A percentile compares a stretch with the other conserved stretches of the same genome.
Evolutionary conservation across 1,284 basidiomycete genomes (phyloP).

Genomic region (Afroboletus lepidellus): DNA sequence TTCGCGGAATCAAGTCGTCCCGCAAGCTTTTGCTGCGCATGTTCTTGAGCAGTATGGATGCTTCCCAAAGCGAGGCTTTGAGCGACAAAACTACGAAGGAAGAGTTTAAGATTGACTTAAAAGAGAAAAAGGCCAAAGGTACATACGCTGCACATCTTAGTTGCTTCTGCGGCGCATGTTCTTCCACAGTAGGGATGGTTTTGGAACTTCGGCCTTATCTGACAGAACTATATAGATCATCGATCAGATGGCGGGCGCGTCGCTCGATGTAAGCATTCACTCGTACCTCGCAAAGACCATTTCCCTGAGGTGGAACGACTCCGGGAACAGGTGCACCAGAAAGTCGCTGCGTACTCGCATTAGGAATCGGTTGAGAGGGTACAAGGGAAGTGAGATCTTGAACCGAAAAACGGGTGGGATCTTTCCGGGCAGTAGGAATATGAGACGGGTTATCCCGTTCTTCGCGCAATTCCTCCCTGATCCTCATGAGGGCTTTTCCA

Average conservation of each 20-base stretch:
- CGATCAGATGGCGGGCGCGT: conserved; percentile 2
- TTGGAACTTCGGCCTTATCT: conserved; percentile 52
- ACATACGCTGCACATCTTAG: conserved; percentile 32
- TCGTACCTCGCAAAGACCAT: conserved; percentile 35
- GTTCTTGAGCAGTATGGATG: conserved; percentile 36
- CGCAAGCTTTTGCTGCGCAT: conserved; percentile 29
- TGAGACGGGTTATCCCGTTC: conserved; percentile 27
- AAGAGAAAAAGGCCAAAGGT: background rate
- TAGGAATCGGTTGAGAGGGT: conserved; percentile 7
- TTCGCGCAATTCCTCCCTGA: conserved; percentile 49
- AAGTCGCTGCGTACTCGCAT: conserved; percentile 3
- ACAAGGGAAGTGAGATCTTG: conserved; percentile 32
- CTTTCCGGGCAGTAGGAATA: conserved; percentile 29
- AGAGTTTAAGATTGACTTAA: background rate
- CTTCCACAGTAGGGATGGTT: conserved; percentile 57
- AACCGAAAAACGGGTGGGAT: conserved; percentile 32
- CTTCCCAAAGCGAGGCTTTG: conserved; percentile 34
- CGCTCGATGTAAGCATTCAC: background rate
- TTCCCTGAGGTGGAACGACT: conserved; percentile 8
- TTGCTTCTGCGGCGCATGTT: conserved; percentile 54
- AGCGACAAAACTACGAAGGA: conserved; percentile 29
- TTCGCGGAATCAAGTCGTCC: conserved; percentile 12
- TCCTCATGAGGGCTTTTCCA: conserved; percentile 63
- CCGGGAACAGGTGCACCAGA: conserved; percentile 2
- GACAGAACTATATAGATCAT: conserved; percentile 45